A percentile compares a stretch with the other conserved stretches of the same genome.
Evolutionary conservation across 768 basidiomycete species (phyloP).

Genomic region (Lanmaoa pseudosensibilis): DNA sequence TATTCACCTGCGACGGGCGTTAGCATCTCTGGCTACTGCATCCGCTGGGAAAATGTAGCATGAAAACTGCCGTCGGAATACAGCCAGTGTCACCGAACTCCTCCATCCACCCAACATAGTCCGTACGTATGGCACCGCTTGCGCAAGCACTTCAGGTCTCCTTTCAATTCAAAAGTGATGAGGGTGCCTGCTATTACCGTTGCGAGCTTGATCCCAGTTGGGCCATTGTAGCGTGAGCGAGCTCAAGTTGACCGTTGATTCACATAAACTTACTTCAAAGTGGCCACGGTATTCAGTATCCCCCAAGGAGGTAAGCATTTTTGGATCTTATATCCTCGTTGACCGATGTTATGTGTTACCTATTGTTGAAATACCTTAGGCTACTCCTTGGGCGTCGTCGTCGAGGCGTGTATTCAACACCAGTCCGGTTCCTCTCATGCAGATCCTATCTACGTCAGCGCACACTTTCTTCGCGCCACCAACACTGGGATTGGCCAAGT

Average conservation of each 20-base stretch:
- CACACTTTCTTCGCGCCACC: conserved; percentile 55
- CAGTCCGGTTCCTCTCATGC: conserved; percentile 48
- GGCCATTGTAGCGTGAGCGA: conserved; percentile 44
- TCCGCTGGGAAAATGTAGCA: background rate
- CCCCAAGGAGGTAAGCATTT: conserved; percentile 51
- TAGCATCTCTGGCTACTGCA: background rate
- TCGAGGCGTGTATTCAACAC: conserved; percentile 54
- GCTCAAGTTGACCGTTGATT: too few species aligned
- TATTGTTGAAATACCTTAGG: conserved; percentile 37
- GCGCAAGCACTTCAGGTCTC: conserved; percentile 25
- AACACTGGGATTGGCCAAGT: conserved; percentile 45
- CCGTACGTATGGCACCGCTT: conserved; percentile 18
- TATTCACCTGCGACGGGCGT: background rate
- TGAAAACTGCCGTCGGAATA: too few species aligned
- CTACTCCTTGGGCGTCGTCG: conserved; percentile 53
- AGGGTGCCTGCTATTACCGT: conserved; percentile 16
- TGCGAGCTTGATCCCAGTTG: conserved; percentile 47
- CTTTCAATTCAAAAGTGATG: conserved; percentile 19
- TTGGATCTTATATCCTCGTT: background rate
- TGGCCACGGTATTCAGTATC: conserved; percentile 34
- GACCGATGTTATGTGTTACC: too few species aligned
- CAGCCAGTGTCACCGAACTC: background rate
- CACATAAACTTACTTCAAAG: background rate
- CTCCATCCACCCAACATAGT: too few species aligned
- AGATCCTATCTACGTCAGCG: conserved; percentile 61